Evolutionary conservation across 176 grass and related monocot species (phyloP).

Genomic region (Aegilops sharonensis): DNA sequence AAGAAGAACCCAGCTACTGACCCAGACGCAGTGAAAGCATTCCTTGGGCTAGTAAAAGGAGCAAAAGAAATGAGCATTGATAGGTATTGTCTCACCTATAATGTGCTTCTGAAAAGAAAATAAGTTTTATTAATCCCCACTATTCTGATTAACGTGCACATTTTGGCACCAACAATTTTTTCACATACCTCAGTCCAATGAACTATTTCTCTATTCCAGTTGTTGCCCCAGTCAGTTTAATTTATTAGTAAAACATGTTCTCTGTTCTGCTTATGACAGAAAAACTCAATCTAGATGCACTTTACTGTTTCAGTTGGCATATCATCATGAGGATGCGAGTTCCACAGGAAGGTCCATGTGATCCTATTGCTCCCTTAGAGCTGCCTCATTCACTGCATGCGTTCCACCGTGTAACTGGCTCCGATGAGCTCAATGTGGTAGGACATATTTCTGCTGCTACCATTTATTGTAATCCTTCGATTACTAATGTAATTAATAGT

Average conservation of each 20-base stretch:
- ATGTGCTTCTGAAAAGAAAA: background rate
- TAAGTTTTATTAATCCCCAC: background rate
- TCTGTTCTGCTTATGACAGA: background rate
- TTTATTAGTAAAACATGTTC: background rate
- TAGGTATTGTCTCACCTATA: slow-evolving; percentile 39
- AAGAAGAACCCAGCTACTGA: slow-evolving; percentile 94
- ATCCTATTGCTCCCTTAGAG: slow-evolving; percentile 90
- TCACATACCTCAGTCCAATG: background rate
- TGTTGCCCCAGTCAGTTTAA: background rate
- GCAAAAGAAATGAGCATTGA: slow-evolving; percentile 86
- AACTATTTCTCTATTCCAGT: background rate
- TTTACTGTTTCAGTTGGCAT: slow-evolving; percentile 81
- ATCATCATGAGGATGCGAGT: slow-evolving; percentile 91
- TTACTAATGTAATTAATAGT: background rate
- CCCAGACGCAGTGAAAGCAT: slow-evolving; percentile 57
- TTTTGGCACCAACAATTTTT: background rate
- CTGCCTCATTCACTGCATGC: slow-evolving; percentile 92
- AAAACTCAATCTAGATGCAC: slow-evolving; percentile 4
- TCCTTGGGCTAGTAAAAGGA: slow-evolving; percentile 58
- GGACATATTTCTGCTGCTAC: slow-evolving; percentile 27
- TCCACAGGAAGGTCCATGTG: slow-evolving; percentile 65
- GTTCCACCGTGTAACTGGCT: slow-evolving; percentile 75
- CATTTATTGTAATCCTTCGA: slow-evolving; percentile 5
- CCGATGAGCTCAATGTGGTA: slow-evolving; percentile 87
- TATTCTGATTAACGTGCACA: background rate